Evolutionary conservation across 768 basidiomycete genomes (phyloP).

Genomic region (Lentinus brumalis): DNA sequence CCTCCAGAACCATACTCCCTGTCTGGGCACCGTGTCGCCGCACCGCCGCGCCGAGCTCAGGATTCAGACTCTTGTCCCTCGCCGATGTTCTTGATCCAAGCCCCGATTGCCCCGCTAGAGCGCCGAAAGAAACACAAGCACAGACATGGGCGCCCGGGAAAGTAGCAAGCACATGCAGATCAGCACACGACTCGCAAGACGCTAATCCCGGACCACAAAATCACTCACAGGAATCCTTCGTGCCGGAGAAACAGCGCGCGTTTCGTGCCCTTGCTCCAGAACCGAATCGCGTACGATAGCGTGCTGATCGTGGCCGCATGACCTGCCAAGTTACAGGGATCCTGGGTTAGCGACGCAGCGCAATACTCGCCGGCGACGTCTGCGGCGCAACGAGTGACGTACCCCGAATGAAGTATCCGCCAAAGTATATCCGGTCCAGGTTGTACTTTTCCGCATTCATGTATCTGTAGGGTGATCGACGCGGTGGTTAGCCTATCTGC

Average conservation of each 20-base stretch:
- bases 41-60: constrained; percentile 3
- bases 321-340: constrained; percentile 46
- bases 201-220: constrained; percentile 1
- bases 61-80: constrained; percentile 32
- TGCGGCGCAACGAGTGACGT: constrained; percentile 28
- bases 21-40: neutral
- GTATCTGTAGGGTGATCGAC: constrained; percentile 42
- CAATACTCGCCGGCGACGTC: neutral
- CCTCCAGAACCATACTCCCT: neutral
- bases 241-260: constrained; percentile 95
- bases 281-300: constrained; percentile 97
- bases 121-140: neutral
- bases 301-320: constrained; percentile 97
- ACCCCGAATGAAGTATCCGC: constrained; percentile 99
- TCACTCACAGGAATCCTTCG: constrained; percentile 92
- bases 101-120: constrained; percentile 85
- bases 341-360: neutral
- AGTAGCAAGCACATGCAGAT: neutral
- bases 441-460: constrained; percentile 99
- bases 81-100: constrained; percentile 97
- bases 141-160: neutral
- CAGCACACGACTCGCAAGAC: neutral
- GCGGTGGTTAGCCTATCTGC: neutral
- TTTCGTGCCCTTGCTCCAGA: constrained; percentile 99
- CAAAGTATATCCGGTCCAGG: constrained; percentile 96